phyloP scores from a whole-genome alignment of 2,329 filamentous ascomycete genomes.

The Talaromyces atroroseus region DNA sequence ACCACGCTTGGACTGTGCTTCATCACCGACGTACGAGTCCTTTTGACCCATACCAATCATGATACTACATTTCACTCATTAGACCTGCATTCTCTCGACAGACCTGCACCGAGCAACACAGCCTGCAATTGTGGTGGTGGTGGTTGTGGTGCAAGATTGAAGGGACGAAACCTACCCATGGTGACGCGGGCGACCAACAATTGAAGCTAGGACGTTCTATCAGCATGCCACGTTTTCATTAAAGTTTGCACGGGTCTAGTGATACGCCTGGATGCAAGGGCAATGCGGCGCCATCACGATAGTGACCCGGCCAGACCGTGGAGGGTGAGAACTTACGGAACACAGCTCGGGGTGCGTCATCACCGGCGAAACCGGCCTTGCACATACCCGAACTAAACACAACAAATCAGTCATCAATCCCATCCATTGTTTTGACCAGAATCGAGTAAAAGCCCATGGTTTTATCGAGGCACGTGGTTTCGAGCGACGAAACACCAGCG shows the following conservation, averaged over 20 bases:
- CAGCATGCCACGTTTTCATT: constrained; percentile 12
- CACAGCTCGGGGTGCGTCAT: constrained; percentile 98
- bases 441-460: background rate
- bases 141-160: background rate
- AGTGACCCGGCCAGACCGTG: constrained; percentile 9
- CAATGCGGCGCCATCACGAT: constrained; percentile 4
- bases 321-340: constrained; percentile 77
- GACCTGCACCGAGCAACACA: background rate
- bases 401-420: constrained; percentile 23
- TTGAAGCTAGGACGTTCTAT: constrained; percentile 65
- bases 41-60: constrained; percentile 99
- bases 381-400: constrained; percentile 94
- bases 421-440: background rate
- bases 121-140: background rate
- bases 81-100: background rate
- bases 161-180: constrained; percentile 74
- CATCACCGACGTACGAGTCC: constrained; percentile 99
- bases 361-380: constrained; percentile 99
- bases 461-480: constrained; percentile 7
- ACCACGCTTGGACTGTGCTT: constrained; percentile 99
- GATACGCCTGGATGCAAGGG: constrained; percentile 24
- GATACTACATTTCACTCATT: constrained; percentile 60
- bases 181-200: constrained; percentile 98
- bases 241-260: constrained; percentile 33
- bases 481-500: background rate